Percentiles rank a stretch among this genome's conserved stretches.
These are phyloP conservation scores for Alternaria sp. DNA, from an alignment of 2,329 filamentous ascomycete species.

Conservation along the genomic window DNA sequence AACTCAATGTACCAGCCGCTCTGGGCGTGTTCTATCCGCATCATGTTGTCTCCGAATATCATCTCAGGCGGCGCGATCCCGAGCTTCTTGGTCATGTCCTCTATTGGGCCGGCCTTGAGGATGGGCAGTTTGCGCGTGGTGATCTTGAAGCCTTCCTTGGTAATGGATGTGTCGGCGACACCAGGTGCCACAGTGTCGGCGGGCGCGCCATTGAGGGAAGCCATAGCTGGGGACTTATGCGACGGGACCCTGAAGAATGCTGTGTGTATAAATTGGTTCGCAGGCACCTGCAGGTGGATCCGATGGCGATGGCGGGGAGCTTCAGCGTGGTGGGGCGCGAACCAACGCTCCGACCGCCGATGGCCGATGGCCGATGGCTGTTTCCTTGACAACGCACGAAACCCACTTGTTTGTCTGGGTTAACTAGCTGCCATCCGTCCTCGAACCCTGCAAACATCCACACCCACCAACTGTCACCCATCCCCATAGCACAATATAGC, in stretches of 20 bases:
- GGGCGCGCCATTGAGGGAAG: slow-evolving; percentile 40
- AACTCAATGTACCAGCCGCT: slow-evolving; percentile 82
- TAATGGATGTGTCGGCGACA: slow-evolving; percentile 44
- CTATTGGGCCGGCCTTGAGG: slow-evolving; percentile 88
- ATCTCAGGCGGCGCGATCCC: slow-evolving; percentile 94
- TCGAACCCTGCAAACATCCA: slow-evolving; percentile 7
- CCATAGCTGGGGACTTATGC: slow-evolving; percentile 16
- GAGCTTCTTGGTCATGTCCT: slow-evolving; percentile 77
- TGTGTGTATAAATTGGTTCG: background rate
- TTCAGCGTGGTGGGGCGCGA: slow-evolving; percentile 4
- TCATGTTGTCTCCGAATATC: slow-evolving; percentile 97
- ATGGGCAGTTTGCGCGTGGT: slow-evolving; percentile 90
- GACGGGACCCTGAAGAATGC: background rate
- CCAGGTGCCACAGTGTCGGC: slow-evolving; percentile 42
- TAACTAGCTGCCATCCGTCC: slow-evolving; percentile 7
- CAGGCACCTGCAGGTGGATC: slow-evolving; percentile 10
- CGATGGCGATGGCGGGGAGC: slow-evolving; percentile 17
- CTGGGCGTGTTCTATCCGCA: slow-evolving; percentile 73
- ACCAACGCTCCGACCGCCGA: slow-evolving; percentile 13
- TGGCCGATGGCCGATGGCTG: slow-evolving; percentile 6
- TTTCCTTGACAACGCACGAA: slow-evolving; percentile 13
- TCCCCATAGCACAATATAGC: slow-evolving; percentile 11
- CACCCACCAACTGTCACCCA: slow-evolving; percentile 18
- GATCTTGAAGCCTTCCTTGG: slow-evolving; percentile 68
- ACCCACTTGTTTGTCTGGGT: slow-evolving; percentile 22